phyloP scores from a whole-genome alignment of 768 basidiomycete genomes.

The Baorangia bicolor region DNA sequence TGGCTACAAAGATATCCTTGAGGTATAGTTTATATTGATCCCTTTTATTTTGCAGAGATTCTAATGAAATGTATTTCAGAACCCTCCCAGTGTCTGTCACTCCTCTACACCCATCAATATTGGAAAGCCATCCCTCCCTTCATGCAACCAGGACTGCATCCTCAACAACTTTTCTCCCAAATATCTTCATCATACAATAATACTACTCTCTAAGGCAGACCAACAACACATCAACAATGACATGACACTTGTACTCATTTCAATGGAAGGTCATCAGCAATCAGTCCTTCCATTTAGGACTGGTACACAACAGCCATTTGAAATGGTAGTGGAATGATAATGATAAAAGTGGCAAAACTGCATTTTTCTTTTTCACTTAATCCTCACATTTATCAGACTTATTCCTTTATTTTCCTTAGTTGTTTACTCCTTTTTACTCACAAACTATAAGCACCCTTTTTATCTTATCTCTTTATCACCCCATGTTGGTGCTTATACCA shows the following conservation, averaged over 20 bases:
- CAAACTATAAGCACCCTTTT: no score
- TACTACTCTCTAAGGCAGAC: constrained; percentile 56
- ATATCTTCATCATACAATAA: constrained; percentile 57
- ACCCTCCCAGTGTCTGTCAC: constrained; percentile 67
- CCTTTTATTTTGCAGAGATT: not conserved
- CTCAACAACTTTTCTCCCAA: constrained; percentile 70
- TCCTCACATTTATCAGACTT: no score
- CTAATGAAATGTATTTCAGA: constrained; percentile 39
- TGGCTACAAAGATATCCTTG: constrained; percentile 84
- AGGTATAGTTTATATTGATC: constrained; percentile 48
- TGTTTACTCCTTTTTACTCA: no score
- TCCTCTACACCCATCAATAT: constrained; percentile 58
- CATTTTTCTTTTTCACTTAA: no score
- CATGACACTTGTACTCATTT: constrained; percentile 43
- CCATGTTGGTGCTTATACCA: no score
- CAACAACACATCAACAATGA: constrained; percentile 51
- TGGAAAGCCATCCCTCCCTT: constrained; percentile 61
- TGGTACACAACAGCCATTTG: constrained; percentile 34
- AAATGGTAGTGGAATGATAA: no score
- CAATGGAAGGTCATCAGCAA: constrained; percentile 50
- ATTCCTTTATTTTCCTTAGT: no score
- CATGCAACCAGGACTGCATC: constrained; percentile 47
- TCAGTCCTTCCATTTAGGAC: constrained; percentile 48
- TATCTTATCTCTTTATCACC: no score
- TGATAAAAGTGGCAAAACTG: no score